Conservation (phyloP, 129 eudicot genomes). For the Pseudognaphalium luteoalbum region DNA sequence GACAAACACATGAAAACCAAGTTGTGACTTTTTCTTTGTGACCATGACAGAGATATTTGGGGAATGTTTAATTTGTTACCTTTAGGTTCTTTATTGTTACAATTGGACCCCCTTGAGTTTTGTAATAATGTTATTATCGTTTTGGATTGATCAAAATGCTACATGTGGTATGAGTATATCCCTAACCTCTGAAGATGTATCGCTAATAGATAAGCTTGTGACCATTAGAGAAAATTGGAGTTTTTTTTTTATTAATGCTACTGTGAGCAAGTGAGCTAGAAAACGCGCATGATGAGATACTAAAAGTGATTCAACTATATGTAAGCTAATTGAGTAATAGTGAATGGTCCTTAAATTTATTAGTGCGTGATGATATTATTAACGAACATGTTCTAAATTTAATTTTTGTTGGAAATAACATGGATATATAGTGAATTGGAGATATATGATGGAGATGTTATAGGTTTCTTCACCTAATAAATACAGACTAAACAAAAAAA, state of each 20-base stretch:
- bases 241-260: neutral
- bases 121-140: neutral
- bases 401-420: too few relatives aligned
- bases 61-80: neutral
- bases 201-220: neutral
- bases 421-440: too few relatives aligned
- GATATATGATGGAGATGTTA: too few relatives aligned
- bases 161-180: neutral
- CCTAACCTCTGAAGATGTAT: neutral
- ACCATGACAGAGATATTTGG: slow-evolving; percentile 22
- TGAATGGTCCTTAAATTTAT: too few relatives aligned
- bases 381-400: too few relatives aligned
- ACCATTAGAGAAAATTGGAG: neutral
- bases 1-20: slow-evolving; percentile 33
- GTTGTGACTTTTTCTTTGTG: slow-evolving; percentile 42
- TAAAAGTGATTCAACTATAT: neutral
- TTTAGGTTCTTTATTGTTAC: slow-evolving; percentile 15
- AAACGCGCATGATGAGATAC: neutral
- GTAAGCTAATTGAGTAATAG: too few relatives aligned
- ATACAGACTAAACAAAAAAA: too few relatives aligned
- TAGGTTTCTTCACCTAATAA: too few relatives aligned
- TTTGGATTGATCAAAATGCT: neutral
- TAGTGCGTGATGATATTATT: too few relatives aligned
- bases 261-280: too few relatives aligned
- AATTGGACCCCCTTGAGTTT: slow-evolving; percentile 14